Conservation (phyloP, 306 rosid species). For the Cyclanthera cordifolia region DNA sequence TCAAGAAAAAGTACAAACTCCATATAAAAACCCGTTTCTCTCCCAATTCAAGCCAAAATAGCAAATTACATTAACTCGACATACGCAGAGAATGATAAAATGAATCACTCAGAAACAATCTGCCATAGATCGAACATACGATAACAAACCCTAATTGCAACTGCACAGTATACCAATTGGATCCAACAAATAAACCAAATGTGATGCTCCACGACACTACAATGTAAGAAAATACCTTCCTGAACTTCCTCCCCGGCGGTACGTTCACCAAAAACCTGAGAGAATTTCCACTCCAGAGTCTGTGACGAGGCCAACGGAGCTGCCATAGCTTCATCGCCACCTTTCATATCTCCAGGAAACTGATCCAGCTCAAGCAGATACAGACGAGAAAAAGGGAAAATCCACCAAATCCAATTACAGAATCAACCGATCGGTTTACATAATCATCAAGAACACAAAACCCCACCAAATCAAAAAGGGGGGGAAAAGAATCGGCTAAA, state of each 20-base stretch:
- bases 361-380: constrained; percentile 36
- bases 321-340: constrained; percentile 71
- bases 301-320: constrained; percentile 64
- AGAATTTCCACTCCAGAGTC: constrained; percentile 95
- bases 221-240: constrained; percentile 50
- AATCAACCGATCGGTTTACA: constrained; percentile 61
- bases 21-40: constrained; percentile 21
- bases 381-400: constrained; percentile 14
- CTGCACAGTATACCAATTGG: constrained; percentile 38
- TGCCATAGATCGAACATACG: constrained; percentile 35
- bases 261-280: constrained; percentile 98
- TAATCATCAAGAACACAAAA: constrained; percentile 30
- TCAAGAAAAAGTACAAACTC: constrained; percentile 5
- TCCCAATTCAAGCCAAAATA: constrained; percentile 23
- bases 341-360: constrained; percentile 50
- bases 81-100: constrained; percentile 25
- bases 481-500: constrained; percentile 22
- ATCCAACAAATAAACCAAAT: constrained; percentile 32
- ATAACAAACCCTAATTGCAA: constrained; percentile 53
- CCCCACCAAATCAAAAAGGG: constrained; percentile 22
- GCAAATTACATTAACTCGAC: constrained; percentile 20
- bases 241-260: constrained; percentile 97
- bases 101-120: constrained; percentile 33
- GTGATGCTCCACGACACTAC: neutral
- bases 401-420: constrained; percentile 39